Evolutionary conservation across 2,329 filamentous ascomycete species (phyloP).

Genomic region (Cladosporium sp.): DNA sequence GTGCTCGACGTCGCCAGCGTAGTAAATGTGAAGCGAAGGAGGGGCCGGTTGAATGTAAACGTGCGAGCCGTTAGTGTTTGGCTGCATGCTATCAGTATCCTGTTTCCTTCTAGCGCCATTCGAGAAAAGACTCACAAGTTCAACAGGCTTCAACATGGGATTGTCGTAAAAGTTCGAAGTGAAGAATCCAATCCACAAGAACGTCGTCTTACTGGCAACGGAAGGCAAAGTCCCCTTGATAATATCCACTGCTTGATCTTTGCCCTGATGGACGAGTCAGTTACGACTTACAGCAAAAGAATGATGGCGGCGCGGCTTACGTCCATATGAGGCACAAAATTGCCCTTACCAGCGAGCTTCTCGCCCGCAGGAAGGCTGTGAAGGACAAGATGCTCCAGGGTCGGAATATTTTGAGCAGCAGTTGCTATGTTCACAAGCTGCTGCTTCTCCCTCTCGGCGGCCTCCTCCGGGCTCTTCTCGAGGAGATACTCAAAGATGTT

Average conservation of each 20-base stretch:
- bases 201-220: constrained; percentile 17
- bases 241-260: constrained; percentile 16
- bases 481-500: constrained; percentile 17
- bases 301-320: background rate
- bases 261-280: constrained; percentile 1
- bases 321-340: constrained; percentile 15
- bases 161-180: constrained; percentile 11
- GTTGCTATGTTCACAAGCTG: constrained; percentile 16
- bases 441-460: constrained; percentile 12
- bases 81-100: background rate
- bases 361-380: constrained; percentile 12
- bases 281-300: background rate
- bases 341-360: constrained; percentile 7
- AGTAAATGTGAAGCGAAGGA: background rate
- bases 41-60: constrained; percentile 8
- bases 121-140: constrained; percentile 4
- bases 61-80: constrained; percentile 8
- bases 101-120: background rate
- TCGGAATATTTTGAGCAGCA: constrained; percentile 11
- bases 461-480: constrained; percentile 9
- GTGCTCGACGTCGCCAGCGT: constrained; percentile 9
- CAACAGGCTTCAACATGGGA: constrained; percentile 11
- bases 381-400: constrained; percentile 14
- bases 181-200: constrained; percentile 17
- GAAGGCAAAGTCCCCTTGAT: constrained; percentile 12